phyloP scores from a whole-genome alignment of 495 filamentous ascomycete species.

The Penicillium flavigenum region DNA sequence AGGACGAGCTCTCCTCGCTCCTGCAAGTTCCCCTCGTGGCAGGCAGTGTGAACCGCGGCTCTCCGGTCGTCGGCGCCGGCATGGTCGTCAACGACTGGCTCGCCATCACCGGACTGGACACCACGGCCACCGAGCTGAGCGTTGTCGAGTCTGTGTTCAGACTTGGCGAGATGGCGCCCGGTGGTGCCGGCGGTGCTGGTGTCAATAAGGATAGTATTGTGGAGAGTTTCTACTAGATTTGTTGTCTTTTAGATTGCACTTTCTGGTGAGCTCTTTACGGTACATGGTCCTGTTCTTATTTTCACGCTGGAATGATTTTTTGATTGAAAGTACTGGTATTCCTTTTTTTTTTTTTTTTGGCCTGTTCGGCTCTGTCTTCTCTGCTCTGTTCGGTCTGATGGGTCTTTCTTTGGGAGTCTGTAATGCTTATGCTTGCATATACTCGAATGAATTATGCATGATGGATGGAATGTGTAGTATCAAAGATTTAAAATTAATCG shows the following conservation, averaged over 20 bases:
- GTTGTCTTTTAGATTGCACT: conserved; percentile 9
- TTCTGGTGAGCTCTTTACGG: conserved; percentile 1
- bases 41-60: conserved; percentile 88
- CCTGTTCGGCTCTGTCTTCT: conserved; percentile 1
- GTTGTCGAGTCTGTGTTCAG: conserved; percentile 95
- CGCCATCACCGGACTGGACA: conserved; percentile 94
- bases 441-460: conserved; percentile 11
- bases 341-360: background rate
- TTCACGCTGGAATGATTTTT: conserved; percentile 13
- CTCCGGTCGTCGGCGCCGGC: conserved; percentile 90
- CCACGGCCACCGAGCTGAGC: conserved; percentile 92
- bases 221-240: conserved; percentile 86
- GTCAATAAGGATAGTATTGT: conserved; percentile 96
- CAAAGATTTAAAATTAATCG: conserved; percentile 3
- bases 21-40: conserved; percentile 95
- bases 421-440: conserved; percentile 7
- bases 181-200: conserved; percentile 61
- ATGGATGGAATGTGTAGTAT: conserved; percentile 7
- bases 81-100: conserved; percentile 99
- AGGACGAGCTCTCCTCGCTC: conserved; percentile 91
- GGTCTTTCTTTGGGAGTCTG: conserved; percentile 8
- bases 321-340: conserved; percentile 7
- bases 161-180: conserved; percentile 68
- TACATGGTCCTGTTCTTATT: conserved; percentile 7
- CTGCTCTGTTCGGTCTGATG: conserved; percentile 7